phyloP scores from a whole-genome alignment of 768 basidiomycete species.

The Nevesoporus exiguus region DNA sequence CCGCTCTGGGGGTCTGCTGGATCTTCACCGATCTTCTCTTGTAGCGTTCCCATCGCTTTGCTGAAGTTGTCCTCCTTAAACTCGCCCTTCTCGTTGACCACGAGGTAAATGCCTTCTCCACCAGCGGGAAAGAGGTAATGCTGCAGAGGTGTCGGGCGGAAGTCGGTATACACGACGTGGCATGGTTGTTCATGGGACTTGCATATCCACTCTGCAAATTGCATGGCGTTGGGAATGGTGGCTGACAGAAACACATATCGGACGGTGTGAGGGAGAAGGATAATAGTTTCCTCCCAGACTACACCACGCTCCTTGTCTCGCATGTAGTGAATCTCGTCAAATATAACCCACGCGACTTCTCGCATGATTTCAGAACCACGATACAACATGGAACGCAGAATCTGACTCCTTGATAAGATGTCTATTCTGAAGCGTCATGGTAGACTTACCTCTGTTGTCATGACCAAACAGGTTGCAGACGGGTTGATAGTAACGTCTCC shows the following conservation, averaged over 20 bases:
- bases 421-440: background rate
- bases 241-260: slow-evolving; percentile 99
- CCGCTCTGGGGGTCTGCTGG: slow-evolving; percentile 84
- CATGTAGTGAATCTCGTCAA: slow-evolving; percentile 99
- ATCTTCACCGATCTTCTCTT: slow-evolving; percentile 82
- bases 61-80: slow-evolving; percentile 97
- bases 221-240: slow-evolving; percentile 99
- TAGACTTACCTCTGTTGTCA: slow-evolving; percentile 90
- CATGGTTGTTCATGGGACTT: slow-evolving; percentile 97
- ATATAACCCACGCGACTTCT: slow-evolving; percentile 99
- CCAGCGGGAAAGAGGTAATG: slow-evolving; percentile 98
- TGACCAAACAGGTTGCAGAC: slow-evolving; percentile 92
- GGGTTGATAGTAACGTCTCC: slow-evolving; percentile 99
- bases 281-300: slow-evolving; percentile 99
- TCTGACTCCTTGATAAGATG: slow-evolving; percentile 44
- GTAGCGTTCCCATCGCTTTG: slow-evolving; percentile 94
- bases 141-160: slow-evolving; percentile 95
- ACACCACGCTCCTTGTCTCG: slow-evolving; percentile 98
- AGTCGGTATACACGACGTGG: slow-evolving; percentile 99
- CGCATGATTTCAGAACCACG: slow-evolving; percentile 99
- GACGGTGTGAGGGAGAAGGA: slow-evolving; percentile 92
- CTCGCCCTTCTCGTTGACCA: slow-evolving; percentile 98
- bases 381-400: slow-evolving; percentile 97
- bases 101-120: slow-evolving; percentile 94
- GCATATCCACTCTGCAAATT: slow-evolving; percentile 99